phyloP scores from a whole-genome alignment of 495 filamentous ascomycete species.

The Neurospora sp. region DNA sequence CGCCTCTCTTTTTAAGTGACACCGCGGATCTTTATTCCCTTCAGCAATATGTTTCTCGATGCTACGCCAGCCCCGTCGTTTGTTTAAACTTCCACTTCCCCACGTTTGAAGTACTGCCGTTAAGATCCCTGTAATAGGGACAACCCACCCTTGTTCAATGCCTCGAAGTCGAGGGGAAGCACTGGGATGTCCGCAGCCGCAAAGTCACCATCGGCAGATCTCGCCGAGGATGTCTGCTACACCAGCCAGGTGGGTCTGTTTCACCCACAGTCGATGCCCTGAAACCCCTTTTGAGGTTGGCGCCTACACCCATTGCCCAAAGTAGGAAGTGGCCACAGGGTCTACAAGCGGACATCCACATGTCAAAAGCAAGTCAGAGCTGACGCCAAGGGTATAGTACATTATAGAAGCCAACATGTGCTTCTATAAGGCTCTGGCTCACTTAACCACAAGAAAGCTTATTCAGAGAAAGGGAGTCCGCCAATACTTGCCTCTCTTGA shows the following conservation, averaged over 20 bases:
- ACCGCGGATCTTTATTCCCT: neutral
- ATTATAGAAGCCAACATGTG: neutral
- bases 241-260: conserved; percentile 13
- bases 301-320: neutral
- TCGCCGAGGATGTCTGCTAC: neutral
- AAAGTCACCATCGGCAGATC: neutral
- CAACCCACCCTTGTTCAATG: neutral
- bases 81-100: neutral
- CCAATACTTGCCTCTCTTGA: neutral
- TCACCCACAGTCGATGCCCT: neutral
- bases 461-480: neutral
- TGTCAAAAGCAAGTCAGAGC: neutral
- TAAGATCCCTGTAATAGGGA: neutral
- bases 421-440: neutral
- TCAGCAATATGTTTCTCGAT: neutral
- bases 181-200: neutral
- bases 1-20: neutral
- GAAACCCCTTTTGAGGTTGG: neutral
- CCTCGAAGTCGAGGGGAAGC: neutral
- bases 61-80: neutral
- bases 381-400: neutral
- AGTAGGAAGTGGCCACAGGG: neutral
- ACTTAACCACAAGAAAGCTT: neutral
- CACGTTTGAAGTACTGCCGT: neutral
- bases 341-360: neutral